These are phyloP conservation scores for Paramecium primaurelia DNA, from an alignment of 73 alveolate genomes.

Conservation along the genomic window DNA sequence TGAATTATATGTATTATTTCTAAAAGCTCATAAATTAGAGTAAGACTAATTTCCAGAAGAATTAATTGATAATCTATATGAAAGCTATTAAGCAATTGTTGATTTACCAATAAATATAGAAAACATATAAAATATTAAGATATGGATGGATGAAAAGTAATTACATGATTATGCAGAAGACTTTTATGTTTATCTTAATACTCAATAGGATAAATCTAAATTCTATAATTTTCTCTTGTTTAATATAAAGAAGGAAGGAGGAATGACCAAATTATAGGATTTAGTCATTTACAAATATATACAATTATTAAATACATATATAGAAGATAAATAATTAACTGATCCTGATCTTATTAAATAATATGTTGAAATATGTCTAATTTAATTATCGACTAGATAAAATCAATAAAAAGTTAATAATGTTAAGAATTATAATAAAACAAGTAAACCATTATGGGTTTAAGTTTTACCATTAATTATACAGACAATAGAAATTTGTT, in stretches of 20 bases:
- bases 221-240: background rate
- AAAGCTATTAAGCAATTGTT: background rate
- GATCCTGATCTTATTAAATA: background rate
- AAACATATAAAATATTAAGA: background rate
- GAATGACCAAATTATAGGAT: constrained; percentile 5
- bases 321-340: background rate
- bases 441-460: background rate
- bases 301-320: background rate
- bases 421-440: constrained; percentile 9
- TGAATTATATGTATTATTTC: background rate
- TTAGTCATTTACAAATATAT: background rate
- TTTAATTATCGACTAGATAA: background rate
- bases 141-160: constrained; percentile 49
- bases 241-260: background rate
- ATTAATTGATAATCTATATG: background rate
- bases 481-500: background rate
- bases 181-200: background rate
- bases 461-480: background rate
- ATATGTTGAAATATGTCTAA: background rate
- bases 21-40: background rate
- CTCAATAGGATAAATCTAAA: background rate
- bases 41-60: background rate
- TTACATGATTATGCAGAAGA: constrained; percentile 36
- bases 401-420: background rate
- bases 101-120: constrained; percentile 4